These are phyloP conservation scores for Mediolabrus comicus DNA, from an alignment of 108 stramenopile genomes.

Conservation along the genomic window DNA sequence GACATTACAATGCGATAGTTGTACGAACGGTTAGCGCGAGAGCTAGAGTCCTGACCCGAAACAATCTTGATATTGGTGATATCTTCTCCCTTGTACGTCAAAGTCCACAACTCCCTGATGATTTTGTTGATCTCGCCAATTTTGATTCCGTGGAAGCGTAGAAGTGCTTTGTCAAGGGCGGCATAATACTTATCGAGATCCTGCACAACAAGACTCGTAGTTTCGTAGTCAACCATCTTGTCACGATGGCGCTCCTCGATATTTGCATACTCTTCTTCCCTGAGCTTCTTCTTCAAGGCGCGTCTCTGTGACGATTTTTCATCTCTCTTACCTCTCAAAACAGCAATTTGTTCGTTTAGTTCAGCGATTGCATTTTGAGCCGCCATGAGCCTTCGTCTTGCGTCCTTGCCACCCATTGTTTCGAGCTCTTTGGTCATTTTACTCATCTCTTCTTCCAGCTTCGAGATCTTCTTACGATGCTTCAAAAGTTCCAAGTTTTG, in stretches of 20 bases:
- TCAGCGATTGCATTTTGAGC: conserved; percentile 13
- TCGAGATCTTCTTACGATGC: conserved; percentile 14
- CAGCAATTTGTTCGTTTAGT: conserved; percentile 29
- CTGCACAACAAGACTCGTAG: conserved; percentile 87
- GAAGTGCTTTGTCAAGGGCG: conserved; percentile 92
- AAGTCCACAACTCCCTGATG: conserved; percentile 94
- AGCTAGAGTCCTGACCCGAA: conserved; percentile 82
- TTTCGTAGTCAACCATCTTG: conserved; percentile 86
- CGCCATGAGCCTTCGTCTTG: conserved; percentile 25
- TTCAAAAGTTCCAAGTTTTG: conserved; percentile 68
- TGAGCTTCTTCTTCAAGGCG: conserved; percentile 51
- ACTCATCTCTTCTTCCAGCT: conserved; percentile 48
- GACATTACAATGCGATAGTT: conserved; percentile 99
- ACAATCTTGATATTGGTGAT: conserved; percentile 96
- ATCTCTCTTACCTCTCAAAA: conserved; percentile 56
- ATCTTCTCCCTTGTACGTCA: conserved; percentile 96
- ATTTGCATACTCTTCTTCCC: conserved; percentile 70
- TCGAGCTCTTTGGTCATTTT: conserved; percentile 37
- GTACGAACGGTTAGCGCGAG: conserved; percentile 72
- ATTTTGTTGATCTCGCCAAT: conserved; percentile 98
- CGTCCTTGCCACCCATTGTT: conserved; percentile 49
- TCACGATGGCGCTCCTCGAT: conserved; percentile 88
- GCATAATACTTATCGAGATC: conserved; percentile 93
- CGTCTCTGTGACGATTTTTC: conserved; percentile 69
- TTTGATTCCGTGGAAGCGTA: conserved; percentile 90